Conservation (phyloP, 208 protist species). For the Trypanosomatidae sp. region DNA sequence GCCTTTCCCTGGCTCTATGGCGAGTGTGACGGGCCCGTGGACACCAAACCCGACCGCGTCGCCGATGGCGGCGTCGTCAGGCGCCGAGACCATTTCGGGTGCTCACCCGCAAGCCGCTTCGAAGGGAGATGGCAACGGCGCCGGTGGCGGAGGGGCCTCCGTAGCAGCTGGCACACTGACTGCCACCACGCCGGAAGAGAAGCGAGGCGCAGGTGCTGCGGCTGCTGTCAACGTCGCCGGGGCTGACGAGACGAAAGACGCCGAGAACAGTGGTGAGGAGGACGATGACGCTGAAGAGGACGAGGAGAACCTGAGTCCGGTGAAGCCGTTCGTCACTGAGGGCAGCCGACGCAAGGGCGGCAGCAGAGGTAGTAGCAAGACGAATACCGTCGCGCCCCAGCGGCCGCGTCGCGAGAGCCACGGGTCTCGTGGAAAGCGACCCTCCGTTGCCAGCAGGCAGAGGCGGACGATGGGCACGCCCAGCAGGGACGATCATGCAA, state of each 20-base stretch:
- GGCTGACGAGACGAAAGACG: background rate
- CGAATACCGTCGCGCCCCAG: background rate
- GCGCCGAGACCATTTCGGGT: slow-evolving; percentile 10
- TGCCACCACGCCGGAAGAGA: background rate
- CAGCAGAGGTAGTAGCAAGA: slow-evolving; percentile 11
- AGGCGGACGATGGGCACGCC: background rate
- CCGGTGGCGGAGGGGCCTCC: background rate
- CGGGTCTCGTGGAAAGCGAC: background rate
- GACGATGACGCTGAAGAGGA: slow-evolving; percentile 11
- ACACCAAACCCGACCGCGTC: slow-evolving; percentile 20
- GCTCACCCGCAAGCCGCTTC: slow-evolving; percentile 22
- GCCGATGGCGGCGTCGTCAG: background rate
- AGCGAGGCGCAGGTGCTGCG: background rate
- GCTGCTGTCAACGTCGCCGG: background rate
- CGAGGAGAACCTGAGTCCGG: slow-evolving; percentile 12
- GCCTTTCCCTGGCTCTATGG: background rate
- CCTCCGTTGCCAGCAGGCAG: slow-evolving; percentile 7
- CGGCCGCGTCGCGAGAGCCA: slow-evolving; percentile 3
- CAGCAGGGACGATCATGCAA: background rate
- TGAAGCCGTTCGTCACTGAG: background rate
- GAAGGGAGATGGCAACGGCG: slow-evolving; percentile 14
- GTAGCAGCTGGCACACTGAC: background rate
- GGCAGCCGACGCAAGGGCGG: slow-evolving; percentile 16
- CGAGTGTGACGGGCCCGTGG: slow-evolving; percentile 19
- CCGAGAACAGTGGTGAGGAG: background rate